phyloP scores from a whole-genome alignment of 106 monocot genomes.

The Dendrobium catenatum region DNA sequence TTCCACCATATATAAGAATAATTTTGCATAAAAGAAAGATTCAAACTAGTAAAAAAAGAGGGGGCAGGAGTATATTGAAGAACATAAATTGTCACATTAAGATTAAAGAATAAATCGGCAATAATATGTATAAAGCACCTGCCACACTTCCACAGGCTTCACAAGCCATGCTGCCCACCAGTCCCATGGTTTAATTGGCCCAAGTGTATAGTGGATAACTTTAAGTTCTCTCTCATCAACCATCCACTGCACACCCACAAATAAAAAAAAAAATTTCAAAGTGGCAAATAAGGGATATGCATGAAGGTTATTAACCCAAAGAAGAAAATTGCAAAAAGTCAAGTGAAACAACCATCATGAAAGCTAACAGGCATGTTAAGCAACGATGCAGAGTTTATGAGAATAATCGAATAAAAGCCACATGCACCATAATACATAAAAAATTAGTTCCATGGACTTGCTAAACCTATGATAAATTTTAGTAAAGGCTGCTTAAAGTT shows the following conservation, averaged over 20 bases:
- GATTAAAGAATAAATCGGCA: not conserved
- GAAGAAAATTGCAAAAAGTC: not conserved
- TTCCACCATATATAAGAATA: not conserved
- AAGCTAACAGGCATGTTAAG: not conserved
- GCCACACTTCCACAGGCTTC: slow-evolving; percentile 97
- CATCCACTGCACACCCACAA: slow-evolving; percentile 76
- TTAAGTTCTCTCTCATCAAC: slow-evolving; percentile 92
- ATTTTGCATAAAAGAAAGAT: not conserved
- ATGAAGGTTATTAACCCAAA: not conserved
- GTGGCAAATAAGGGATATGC: not conserved
- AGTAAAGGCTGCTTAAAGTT: not conserved
- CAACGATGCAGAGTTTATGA: not conserved
- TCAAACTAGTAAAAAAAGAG: not conserved
- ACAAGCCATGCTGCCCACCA: slow-evolving; percentile 99
- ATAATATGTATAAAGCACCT: slow-evolving; percentile 37
- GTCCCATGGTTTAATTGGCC: slow-evolving; percentile 99
- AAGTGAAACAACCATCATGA: not conserved
- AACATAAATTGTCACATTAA: not conserved
- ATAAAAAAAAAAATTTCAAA: slow-evolving; percentile 1
- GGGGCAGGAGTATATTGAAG: not conserved
- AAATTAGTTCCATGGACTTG: not conserved
- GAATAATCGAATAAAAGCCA: not conserved
- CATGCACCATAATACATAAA: not conserved
- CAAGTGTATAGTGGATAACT: slow-evolving; percentile 93
- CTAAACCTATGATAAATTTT: not conserved